A percentile compares a stretch with the other conserved stretches of the same genome.
Conservation (phyloP, 2,329 filamentous ascomycete genomes). For the Epichloe sibirici region DNA sequence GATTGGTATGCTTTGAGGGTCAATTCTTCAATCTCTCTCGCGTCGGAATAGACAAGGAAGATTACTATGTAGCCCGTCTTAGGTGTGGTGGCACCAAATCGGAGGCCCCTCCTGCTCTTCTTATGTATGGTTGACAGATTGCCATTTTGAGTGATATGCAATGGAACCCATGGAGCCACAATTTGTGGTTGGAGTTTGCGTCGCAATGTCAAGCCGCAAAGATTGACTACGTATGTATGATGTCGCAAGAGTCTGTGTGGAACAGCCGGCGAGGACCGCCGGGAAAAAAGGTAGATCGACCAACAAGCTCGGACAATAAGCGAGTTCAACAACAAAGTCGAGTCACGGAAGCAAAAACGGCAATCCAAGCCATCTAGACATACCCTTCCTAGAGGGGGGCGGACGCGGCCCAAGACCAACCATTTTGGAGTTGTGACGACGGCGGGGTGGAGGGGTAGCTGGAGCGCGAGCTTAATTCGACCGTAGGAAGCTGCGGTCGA, state of each 20-base stretch:
- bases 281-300: background rate
- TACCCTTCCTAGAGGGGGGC: constrained; percentile 53
- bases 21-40: background rate
- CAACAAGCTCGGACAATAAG: background rate
- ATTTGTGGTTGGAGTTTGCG: background rate
- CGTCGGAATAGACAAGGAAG: background rate
- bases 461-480: constrained; percentile 5
- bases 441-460: constrained; percentile 26
- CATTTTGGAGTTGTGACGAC: constrained; percentile 27
- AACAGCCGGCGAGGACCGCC: background rate
- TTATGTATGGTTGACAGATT: background rate
- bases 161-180: background rate
- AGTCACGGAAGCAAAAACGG: background rate
- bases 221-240: constrained; percentile 1
- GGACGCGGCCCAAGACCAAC: constrained; percentile 38
- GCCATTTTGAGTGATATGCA: background rate
- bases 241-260: background rate
- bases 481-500: background rate
- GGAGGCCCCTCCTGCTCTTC: background rate
- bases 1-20: background rate
- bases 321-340: background rate
- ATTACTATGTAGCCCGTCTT: background rate
- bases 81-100: background rate
- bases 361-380: constrained; percentile 21
- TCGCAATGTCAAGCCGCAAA: background rate